These are phyloP conservation scores for Boletus subcaerulescens DNA, from an alignment of 768 basidiomycete genomes.

Conservation along the genomic window DNA sequence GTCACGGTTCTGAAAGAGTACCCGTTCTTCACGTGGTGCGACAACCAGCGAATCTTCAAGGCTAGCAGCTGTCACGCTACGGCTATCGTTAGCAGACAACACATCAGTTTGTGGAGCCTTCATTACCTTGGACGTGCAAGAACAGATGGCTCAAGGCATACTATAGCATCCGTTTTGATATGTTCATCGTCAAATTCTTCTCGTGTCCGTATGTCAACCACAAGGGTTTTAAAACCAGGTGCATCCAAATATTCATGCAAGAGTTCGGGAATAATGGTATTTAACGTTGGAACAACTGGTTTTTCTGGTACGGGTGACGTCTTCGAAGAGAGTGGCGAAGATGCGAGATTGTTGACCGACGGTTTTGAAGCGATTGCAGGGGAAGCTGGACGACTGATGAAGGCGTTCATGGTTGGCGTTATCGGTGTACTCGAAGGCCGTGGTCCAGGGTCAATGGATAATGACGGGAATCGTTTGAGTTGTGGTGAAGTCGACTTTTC, in stretches of 20 bases:
- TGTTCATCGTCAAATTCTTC: constrained; percentile 74
- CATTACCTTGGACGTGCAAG: constrained; percentile 65
- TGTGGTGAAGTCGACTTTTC: constrained; percentile 32
- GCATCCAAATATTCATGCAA: constrained; percentile 56
- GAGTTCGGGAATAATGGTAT: constrained; percentile 56
- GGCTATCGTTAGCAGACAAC: constrained; percentile 8
- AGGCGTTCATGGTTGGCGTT: constrained; percentile 52
- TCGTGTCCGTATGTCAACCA: constrained; percentile 82
- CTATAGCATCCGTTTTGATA: constrained; percentile 63
- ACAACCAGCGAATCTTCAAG: constrained; percentile 76
- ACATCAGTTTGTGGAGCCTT: not conserved
- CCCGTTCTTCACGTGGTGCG: constrained; percentile 65
- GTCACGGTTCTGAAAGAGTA: constrained; percentile 79
- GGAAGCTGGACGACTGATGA: constrained; percentile 63
- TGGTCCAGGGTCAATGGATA: constrained; percentile 46
- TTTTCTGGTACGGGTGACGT: constrained; percentile 32
- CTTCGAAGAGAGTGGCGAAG: constrained; percentile 31
- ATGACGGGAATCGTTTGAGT: constrained; percentile 37
- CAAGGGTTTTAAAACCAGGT: constrained; percentile 53
- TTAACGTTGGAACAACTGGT: constrained; percentile 55
- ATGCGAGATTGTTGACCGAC: constrained; percentile 38
- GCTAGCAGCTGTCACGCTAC: constrained; percentile 59
- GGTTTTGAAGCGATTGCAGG: constrained; percentile 46
- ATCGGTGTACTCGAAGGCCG: constrained; percentile 72
- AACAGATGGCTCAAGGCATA: constrained; percentile 84